Evolutionary conservation across 441 rosid species (phyloP), one percentile per base, ranked within the genome.

Genomic region (Metrosideros polymorpha): DNA sequence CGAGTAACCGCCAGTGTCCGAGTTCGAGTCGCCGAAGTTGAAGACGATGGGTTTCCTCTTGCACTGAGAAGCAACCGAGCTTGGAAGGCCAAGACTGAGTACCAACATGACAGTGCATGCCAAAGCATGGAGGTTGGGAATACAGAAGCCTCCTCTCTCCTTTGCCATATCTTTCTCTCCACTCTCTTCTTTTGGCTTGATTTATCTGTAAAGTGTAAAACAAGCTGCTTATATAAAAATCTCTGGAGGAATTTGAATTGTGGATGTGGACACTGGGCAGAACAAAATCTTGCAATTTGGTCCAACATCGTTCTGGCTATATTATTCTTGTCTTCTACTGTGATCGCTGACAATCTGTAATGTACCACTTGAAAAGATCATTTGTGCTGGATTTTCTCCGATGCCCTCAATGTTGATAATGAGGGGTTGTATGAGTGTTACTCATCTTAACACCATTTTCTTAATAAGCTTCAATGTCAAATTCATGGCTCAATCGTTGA

Each of bases 11-110:
- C 97, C 97, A 7, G 97, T 94, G 87, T 94, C 95, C 2, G 95
- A 92, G 77, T 93, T 94, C 18, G 97, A 94, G 88, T 94, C 95
- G 25, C 95, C 95, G 56, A 94, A 94, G 90, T 89, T 93, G 86
- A 93, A 92, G 77, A 93, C 85, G 18, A 92, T 90, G 14, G 95
- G 94, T 52, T 30, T 88, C 27, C 63, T 90, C 82, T 53, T 85
- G 87, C 93, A 90, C 47, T 87, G 91, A 27, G 89, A 75, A 54
- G 86, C 88, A 79, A 87, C 87, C 47, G 52, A 76, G 56, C 84
- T 88, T 25, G 83, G 90, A 77, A 89, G 47, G 76, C 14, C 2
- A 6, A 71, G n/a, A 17, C 61, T 30, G 47, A 32, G 3, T 10
- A 51, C 18, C 19, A 71, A 24, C 61, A 3, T 7, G 45, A 22